Evolutionary conservation across 2,329 filamentous ascomycete species (phyloP), one percentile per base, ranked within the genome.

Genomic region (Claviceps sp.): DNA sequence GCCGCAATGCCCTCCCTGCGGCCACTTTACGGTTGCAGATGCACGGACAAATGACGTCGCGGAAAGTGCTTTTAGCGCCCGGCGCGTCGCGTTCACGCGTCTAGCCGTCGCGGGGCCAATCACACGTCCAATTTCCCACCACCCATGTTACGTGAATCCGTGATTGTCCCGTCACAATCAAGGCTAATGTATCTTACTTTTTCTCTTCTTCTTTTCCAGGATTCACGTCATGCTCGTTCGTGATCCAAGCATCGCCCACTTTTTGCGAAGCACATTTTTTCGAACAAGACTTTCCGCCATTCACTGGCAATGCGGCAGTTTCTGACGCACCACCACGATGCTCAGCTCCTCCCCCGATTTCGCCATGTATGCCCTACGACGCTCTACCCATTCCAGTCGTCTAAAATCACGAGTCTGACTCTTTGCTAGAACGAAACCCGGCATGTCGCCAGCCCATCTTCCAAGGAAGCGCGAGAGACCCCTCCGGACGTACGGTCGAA

Each of bases 401-500:
- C 9, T 34, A 34, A 9, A 34, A 34, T 34, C 29, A 34, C 3
- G 11, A 34, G 29, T 34, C 29, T 34, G 29, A 34, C 29, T 34
- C 29, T 34, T 34, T 13, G 5, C 23, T 20, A 69, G 67, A 62
- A 64, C 63, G n/a, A 64, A 64, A 49, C 58, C 54, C 6, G 57
- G 59, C 50, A 57, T 63, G 54, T 38, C 53, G 40, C 46, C 57
- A 39, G 56, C 57, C 36, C 56, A 54, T 16, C 52, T 52, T 8
- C 50, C 60, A 20, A 61, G 61, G 51, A 60, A 60, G 39, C 63
- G 66, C 49, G 60, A 60, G 49, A 68, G 66, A 53, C 60, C 64
- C 4, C 56, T 70, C 14, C 64, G 67, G 52, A 72, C 70, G 13
- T 73, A 72, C 43, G 67, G 69, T 44, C 69, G 66, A 54, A 64